These are phyloP conservation scores for Yarrowia hollandica DNA, from an alignment of 805 yeast species.

Conservation along the genomic window DNA sequence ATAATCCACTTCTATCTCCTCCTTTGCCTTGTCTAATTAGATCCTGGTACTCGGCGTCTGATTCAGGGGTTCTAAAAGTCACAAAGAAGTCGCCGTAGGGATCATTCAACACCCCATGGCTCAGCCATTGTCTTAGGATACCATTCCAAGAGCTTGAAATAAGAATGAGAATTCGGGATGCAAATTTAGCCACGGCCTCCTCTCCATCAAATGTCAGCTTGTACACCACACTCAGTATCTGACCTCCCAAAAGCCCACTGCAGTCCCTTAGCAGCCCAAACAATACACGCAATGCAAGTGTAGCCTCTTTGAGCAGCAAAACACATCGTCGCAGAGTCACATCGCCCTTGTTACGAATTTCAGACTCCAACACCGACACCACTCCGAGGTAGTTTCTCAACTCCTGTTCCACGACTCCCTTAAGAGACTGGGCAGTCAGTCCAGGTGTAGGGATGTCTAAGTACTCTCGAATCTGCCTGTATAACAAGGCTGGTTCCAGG, in stretches of 20 bases:
- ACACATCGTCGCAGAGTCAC: constrained; percentile 42
- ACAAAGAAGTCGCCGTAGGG: constrained; percentile 65
- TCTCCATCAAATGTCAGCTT: constrained; percentile 66
- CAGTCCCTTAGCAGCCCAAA: constrained; percentile 46
- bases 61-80: background rate
- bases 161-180: constrained; percentile 48
- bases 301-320: constrained; percentile 50
- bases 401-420: constrained; percentile 49
- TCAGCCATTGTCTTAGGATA: constrained; percentile 64
- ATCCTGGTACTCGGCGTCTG: constrained; percentile 29
- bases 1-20: constrained; percentile 33
- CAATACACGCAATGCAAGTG: constrained; percentile 59
- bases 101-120: constrained; percentile 61
- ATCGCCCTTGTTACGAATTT: constrained; percentile 34
- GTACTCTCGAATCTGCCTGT: constrained; percentile 46
- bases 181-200: constrained; percentile 46
- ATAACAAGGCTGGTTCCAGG: constrained; percentile 73
- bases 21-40: constrained; percentile 27
- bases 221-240: constrained; percentile 55
- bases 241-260: constrained; percentile 49
- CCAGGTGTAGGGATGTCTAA: constrained; percentile 40
- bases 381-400: constrained; percentile 48
- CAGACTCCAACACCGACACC: constrained; percentile 49
- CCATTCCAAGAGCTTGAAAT: constrained; percentile 61
- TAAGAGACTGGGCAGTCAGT: constrained; percentile 63